Conservation (phyloP, 2,329 filamentous ascomycete species). For the Daldinia sp. region DNA sequence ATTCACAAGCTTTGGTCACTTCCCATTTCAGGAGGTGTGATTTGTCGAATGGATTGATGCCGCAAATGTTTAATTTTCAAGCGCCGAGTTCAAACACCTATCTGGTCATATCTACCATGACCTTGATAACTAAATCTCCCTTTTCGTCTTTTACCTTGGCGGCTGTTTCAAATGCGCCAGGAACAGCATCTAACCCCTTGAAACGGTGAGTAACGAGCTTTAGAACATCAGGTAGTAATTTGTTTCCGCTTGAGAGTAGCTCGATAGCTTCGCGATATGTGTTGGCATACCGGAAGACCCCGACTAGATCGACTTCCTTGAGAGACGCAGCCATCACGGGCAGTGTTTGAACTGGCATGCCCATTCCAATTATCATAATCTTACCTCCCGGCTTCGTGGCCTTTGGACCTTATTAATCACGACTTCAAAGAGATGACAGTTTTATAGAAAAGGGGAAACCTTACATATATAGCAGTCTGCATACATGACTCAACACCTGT, state of each 20-base stretch:
- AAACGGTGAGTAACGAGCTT: slow-evolving; percentile 77
- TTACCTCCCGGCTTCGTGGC: slow-evolving; percentile 72
- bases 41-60: not conserved
- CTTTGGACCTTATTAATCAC: slow-evolving; percentile 43
- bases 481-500: slow-evolving; percentile 81
- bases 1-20: too few species aligned
- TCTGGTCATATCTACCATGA: slow-evolving; percentile 66
- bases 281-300: slow-evolving; percentile 80
- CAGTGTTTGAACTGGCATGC: slow-evolving; percentile 77
- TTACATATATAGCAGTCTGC: slow-evolving; percentile 75
- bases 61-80: too few species aligned
- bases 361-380: slow-evolving; percentile 82
- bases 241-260: slow-evolving; percentile 57
- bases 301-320: slow-evolving; percentile 79
- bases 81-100: too few species aligned
- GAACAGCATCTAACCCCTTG: slow-evolving; percentile 67
- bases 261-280: slow-evolving; percentile 69
- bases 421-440: not conserved
- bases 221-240: slow-evolving; percentile 68
- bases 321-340: slow-evolving; percentile 76
- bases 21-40: not conserved
- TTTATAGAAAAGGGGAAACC: slow-evolving; percentile 34
- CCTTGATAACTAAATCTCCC: slow-evolving; percentile 77
- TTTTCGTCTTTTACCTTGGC: slow-evolving; percentile 73
- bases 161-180: slow-evolving; percentile 77